Base-by-base conservation (phyloP, 257 asterid genomes). In the Cruciata laevipes region DNA sequence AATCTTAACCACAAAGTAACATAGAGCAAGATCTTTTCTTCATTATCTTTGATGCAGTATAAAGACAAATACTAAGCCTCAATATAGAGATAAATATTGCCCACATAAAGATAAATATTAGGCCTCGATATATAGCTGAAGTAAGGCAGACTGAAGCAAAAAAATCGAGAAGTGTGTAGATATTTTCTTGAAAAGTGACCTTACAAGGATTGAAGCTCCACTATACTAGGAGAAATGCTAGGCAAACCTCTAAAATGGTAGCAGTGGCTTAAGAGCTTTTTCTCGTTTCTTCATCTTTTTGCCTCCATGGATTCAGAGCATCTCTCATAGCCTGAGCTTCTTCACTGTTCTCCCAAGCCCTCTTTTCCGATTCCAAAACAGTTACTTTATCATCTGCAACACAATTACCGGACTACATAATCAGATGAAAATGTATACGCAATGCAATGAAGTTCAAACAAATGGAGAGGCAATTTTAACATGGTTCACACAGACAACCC, bases 311-410 rank as follows among this genome's bases (percentile, higher is more conserved):
- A 83, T 89, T 89, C 63, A 92, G 87, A 83, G 96, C 95, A 1
- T 92, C 98, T 83, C 97, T 85, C 7, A 74, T 61, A 42, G 92
- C 97, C 73, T 80, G 88, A 76, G 96, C 99, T 88, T 93, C 97
- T 9, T 94, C 85, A 5, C 87, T 74, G 44, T 27, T 86, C 76
- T 93, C 99, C 89, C 85, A 84, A 61, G 88, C 94, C 78, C 90
- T 82, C 79, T 84, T 93, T 84, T 93, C 97, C 0, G 95, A 75
- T 81, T 90, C 99, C 75, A 93, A 38, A 70, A 79, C 96, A 32
- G 95, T 84, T 65, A 90, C 97, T 73, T 88, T 90, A 73, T 93
- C 99, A 74, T 93, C 98, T 93, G 89, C 51, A 31, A 51, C 59
- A 66, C 31, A 18, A n/a, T n/a, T 51, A 27, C 21, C 18, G n/a